phyloP scores from a whole-genome alignment of 805 yeast genomes.

The Ogataea minuta region DNA sequence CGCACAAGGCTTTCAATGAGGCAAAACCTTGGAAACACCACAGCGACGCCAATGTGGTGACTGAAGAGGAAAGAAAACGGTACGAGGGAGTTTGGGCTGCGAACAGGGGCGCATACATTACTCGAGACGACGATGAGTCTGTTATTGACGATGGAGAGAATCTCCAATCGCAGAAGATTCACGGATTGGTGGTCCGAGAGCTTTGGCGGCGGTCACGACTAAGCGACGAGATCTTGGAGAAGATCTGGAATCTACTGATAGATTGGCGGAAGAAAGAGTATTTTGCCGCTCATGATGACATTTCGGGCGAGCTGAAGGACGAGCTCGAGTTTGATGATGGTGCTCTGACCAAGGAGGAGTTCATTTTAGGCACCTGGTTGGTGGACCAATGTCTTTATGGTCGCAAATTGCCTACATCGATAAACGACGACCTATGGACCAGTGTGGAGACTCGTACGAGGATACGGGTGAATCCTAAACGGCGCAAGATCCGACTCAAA shows the following conservation, averaged over 20 bases:
- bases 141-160: constrained; percentile 4
- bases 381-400: constrained; percentile 97
- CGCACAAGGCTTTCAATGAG: constrained; percentile 58
- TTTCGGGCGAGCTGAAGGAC: constrained; percentile 29
- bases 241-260: constrained; percentile 76
- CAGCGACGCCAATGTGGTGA: constrained; percentile 47
- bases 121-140: constrained; percentile 8
- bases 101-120: constrained; percentile 65
- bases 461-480: constrained; percentile 18
- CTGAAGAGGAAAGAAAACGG: constrained; percentile 71
- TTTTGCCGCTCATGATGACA: constrained; percentile 1
- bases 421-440: constrained; percentile 74
- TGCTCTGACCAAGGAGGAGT: constrained; percentile 72
- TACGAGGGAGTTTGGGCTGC: constrained; percentile 95
- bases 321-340: constrained; percentile 74
- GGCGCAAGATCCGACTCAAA: constrained; percentile 14
- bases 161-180: constrained; percentile 33
- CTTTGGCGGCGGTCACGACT: constrained; percentile 80
- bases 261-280: constrained; percentile 47
- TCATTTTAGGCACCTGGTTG: constrained; percentile 96
- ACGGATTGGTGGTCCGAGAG: constrained; percentile 66
- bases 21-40: constrained; percentile 95
- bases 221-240: constrained; percentile 55
- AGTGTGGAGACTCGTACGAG: constrained; percentile 50
- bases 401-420: constrained; percentile 72